Evolutionary conservation across 2,329 filamentous ascomycete species (phyloP), one percentile per base, ranked within the genome.

Genomic region (Zymoseptoria crescenta): DNA sequence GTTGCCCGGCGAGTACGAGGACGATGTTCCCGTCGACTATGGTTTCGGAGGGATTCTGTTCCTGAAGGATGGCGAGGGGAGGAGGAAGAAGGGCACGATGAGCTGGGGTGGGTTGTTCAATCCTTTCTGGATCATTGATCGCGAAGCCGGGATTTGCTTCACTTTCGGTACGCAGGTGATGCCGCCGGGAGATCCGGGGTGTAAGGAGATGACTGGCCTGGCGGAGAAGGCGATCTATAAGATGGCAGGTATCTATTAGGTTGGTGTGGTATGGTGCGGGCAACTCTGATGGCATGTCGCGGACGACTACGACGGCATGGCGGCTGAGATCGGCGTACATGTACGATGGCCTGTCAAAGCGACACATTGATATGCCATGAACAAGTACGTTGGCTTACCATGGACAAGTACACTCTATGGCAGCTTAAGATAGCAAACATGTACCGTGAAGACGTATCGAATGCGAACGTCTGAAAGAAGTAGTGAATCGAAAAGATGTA

Each of bases 31-130:
- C 41, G 58, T 71, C 4, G 61, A 76, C 57, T 76, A 74, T 72
- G 75, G 75, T 1, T 59, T 80, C 19, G 75, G 74, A 1, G 78
- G 79, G 0, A 63, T 79, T 16, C 57, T 80, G n/a, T 70, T 76
- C 8, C 65, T 75, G 54, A 72, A 74, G 6, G 68, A 75, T 27
- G 67, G 70, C 48, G 73, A 73, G 3, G 69, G 67, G 3, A 67
- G 74, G 56, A 70, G 77, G 54, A 75, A 69, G 61, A 70, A 68
- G 29, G 75, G 74, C 1, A 74, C 74, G 3, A 29, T 80, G 61
- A 67, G 68, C 4, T 81, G 79, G 79, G 70, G 74, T 51, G 79
- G 79, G 0, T 72, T 77, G 59, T 70, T 75, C 9, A 81, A 81
- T 65, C 62, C 77, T 3, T 72, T 74, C 19, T 82, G 79, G 79